Evolutionary conservation across 192 early-diverging fungal species (phyloP).

Genomic region (Glomus cerebriforme): DNA sequence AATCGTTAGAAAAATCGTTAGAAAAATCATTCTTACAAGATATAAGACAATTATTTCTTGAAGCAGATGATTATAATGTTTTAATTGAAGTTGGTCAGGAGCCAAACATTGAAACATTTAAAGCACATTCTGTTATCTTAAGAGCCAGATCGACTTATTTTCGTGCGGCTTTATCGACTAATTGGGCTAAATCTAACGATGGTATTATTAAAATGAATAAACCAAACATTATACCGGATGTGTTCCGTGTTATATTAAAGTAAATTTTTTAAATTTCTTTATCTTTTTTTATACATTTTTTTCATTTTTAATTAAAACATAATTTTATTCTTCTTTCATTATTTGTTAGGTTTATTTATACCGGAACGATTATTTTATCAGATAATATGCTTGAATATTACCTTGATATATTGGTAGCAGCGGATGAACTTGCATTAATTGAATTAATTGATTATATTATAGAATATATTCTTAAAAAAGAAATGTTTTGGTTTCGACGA

Average conservation of each 20-base stretch:
- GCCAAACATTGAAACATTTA: slow-evolving; percentile 11
- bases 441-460: slow-evolving; percentile 11
- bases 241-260: slow-evolving; percentile 5
- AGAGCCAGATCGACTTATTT: slow-evolving; percentile 14
- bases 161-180: neutral
- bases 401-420: slow-evolving; percentile 5
- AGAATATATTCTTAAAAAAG: slow-evolving; percentile 3
- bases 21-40: neutral
- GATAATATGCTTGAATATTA: neutral
- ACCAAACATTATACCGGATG: slow-evolving; percentile 15
- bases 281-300: neutral
- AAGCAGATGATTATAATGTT: slow-evolving; percentile 10
- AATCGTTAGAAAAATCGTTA: neutral
- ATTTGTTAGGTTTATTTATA: slow-evolving; percentile 15
- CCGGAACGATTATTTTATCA: neutral
- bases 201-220: neutral
- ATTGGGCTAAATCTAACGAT: slow-evolving; percentile 5
- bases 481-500: slow-evolving; percentile 18
- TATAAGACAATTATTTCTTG: neutral
- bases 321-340: neutral
- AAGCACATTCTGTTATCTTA: slow-evolving; percentile 21
- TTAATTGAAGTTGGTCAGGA: slow-evolving; percentile 7
- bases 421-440: neutral
- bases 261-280: neutral
- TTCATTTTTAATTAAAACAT: neutral